Evolutionary conservation across 306 rosid species (phyloP).

Genomic region (Neltuma alba): DNA sequence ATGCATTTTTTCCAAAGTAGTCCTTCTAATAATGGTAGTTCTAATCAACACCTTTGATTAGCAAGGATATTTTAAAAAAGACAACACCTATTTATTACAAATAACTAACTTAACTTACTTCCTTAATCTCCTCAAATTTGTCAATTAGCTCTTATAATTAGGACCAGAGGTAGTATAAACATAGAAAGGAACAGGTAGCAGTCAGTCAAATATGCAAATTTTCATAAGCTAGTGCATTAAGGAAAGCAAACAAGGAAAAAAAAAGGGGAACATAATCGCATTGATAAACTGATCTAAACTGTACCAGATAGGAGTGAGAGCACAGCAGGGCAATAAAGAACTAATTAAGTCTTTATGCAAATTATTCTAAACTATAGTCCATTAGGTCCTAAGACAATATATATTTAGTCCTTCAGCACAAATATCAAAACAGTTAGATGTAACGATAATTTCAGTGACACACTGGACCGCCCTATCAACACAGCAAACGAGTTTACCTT

Average conservation of each 20-base stretch:
- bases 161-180: too few relatives aligned
- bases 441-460: not conserved
- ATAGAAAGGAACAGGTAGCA: not conserved
- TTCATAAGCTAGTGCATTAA: constrained; percentile 2
- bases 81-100: too few relatives aligned
- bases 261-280: not conserved
- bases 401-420: not conserved
- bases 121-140: too few relatives aligned
- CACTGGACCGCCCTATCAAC: not conserved
- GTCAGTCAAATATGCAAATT: constrained; percentile 13
- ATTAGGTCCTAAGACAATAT: constrained; percentile 10
- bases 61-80: too few relatives aligned
- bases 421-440: not conserved
- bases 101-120: too few relatives aligned
- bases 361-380: not conserved
- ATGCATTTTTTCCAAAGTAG: too few relatives aligned
- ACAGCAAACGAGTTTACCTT: constrained; percentile 54
- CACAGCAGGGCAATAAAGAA: not conserved
- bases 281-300: not conserved
- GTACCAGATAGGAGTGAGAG: constrained; percentile 1
- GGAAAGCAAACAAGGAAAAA: constrained; percentile 3
- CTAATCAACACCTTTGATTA: too few relatives aligned
- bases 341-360: not conserved
- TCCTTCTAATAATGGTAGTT: too few relatives aligned
- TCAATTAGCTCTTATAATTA: too few relatives aligned